Conservation (phyloP, 2,329 filamentous ascomycete genomes). For the Aspergillus sp. region DNA sequence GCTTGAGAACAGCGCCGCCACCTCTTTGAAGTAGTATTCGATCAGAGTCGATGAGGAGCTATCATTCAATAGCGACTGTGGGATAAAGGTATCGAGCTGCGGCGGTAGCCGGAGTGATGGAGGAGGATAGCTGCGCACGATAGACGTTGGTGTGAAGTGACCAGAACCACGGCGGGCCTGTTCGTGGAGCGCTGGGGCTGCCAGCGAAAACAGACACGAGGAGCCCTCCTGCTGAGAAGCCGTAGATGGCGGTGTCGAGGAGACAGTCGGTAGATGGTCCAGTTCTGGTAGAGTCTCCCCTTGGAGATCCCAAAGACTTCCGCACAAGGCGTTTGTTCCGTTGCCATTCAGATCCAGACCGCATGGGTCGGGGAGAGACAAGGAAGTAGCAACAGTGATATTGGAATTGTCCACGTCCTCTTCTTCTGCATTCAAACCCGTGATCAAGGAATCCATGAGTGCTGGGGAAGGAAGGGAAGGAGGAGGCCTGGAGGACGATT, state of each 20-base stretch:
- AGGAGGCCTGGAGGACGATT: background rate
- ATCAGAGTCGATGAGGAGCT: constrained; percentile 50
- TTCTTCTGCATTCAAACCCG: background rate
- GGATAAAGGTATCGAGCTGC: constrained; percentile 28
- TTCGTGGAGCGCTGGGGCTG: constrained; percentile 13
- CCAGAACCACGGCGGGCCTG: constrained; percentile 11
- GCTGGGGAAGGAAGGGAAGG: background rate
- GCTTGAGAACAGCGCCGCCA: constrained; percentile 55
- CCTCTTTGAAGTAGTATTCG: constrained; percentile 57
- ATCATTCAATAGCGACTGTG: constrained; percentile 26
- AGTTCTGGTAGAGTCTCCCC: constrained; percentile 25
- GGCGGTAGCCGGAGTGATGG: constrained; percentile 7
- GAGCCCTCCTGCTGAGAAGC: constrained; percentile 9
- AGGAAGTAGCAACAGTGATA: background rate
- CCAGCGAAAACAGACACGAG: constrained; percentile 17
- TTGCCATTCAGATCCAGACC: constrained; percentile 9
- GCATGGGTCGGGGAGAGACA: background rate
- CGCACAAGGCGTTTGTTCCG: constrained; percentile 15
- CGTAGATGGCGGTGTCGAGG: constrained; percentile 12
- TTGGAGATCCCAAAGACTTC: constrained; percentile 25
- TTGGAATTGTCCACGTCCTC: background rate
- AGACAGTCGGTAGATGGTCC: constrained; percentile 20
- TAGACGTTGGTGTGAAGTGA: constrained; percentile 25
- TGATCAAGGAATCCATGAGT: too few relatives aligned
- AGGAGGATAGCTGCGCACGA: constrained; percentile 28